Base-by-base conservation (phyloP, 2,329 filamentous ascomycete genomes). In the Aspergillus sp. region DNA sequence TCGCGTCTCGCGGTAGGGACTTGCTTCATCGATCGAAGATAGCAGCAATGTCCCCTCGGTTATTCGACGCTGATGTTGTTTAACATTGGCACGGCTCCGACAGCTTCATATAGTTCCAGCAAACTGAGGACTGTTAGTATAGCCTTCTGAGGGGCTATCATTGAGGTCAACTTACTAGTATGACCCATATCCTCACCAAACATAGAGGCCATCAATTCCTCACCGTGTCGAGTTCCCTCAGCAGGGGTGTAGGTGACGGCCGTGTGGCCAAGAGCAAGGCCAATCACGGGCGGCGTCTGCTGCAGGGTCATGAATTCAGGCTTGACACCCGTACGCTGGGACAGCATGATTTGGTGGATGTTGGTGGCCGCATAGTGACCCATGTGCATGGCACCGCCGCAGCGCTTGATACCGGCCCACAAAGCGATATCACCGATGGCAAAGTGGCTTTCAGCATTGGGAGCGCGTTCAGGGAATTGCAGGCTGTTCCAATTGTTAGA, bases 341-440 rank as follows among this genome's bases (percentile, higher is more conserved):
- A 69, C 49, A 85, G 72, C 70, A 90, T 85, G 24, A 81, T 77
- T 74, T 89, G 84, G 75, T 90, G 84, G 56, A 90, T 83, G 70
- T 93, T 93, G 55, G 82, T 75, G 6, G 86, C 89, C 3, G 84
- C 84, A 61, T 83, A 81, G 68, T 87, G 84, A 42, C 90, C 90
- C 80, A 88, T 87, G 69, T 90, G 85, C 83, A 93, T 90, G 36
- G 90, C 90, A 16, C 81, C 85, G 24, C 90, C 90, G 67, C 88
- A 91, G 49, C 90, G 87, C 79, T 92, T 93, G 77, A 94, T 92
- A 49, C 90, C 90, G 0, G 87, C 84, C 90, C 90, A 93, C 52
- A 80, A 78, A 32, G 83, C 84, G 16, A 90, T 78, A 70, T 94
- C 90, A 16, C 90, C 90, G 24, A 85, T 81, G 12, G 87, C 89